Conservation (phyloP, 2,329 filamentous ascomycete genomes). For the Ploettnerulaceae sp. region DNA sequence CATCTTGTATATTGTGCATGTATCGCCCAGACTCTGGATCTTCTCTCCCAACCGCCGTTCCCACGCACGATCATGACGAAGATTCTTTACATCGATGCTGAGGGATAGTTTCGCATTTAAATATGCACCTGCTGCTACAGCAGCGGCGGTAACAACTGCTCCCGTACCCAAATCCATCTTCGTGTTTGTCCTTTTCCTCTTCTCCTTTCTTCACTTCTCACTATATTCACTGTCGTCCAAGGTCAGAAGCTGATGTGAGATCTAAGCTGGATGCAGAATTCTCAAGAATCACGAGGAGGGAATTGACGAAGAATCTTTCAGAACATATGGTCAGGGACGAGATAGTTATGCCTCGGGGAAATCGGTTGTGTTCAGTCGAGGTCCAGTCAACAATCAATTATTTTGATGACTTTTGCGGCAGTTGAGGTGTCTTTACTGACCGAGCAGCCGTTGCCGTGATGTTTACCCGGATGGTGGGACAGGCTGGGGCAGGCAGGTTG, state of each 20-base stretch:
- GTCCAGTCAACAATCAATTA: background rate
- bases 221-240: background rate
- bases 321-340: background rate
- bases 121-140: conserved; percentile 37
- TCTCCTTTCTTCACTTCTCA: background rate
- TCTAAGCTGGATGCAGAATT: no score
- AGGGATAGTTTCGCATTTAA: conserved; percentile 41
- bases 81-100: conserved; percentile 36
- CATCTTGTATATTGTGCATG: conserved; percentile 39
- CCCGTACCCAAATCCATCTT: conserved; percentile 20
- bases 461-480: background rate
- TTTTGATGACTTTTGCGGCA: background rate
- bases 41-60: conserved; percentile 34
- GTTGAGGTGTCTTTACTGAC: no score
- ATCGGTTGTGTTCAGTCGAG: conserved; percentile 6
- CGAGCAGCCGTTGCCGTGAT: background rate
- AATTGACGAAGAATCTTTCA: background rate
- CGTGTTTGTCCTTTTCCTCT: background rate
- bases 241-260: no score
- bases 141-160: conserved; percentile 17
- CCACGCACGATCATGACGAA: conserved; percentile 35
- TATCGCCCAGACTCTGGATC: conserved; percentile 37
- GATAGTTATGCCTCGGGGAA: background rate
- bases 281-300: conserved; percentile 1
- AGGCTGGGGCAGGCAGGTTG: no score